Percentiles rank a stretch among this genome's conserved stretches.
Evolutionary conservation across 441 rosid species (phyloP).

Genomic region (Codiaeum variegatum): DNA sequence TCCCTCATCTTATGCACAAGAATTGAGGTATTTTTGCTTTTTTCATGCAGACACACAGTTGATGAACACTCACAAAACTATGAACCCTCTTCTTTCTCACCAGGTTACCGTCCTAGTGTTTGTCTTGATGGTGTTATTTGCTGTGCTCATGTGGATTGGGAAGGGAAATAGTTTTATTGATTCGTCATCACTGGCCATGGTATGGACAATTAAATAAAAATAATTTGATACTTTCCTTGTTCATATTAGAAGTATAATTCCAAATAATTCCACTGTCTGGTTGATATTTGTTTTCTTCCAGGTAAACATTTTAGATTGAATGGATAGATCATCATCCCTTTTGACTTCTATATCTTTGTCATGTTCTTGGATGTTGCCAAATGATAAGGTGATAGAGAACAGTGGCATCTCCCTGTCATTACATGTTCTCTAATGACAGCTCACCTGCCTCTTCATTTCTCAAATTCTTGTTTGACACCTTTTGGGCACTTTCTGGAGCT

Average conservation of each 20-base stretch:
- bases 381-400: not conserved
- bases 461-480: not conserved
- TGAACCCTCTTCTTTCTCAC: slow-evolving; percentile 12
- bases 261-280: slow-evolving; percentile 2
- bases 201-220: slow-evolving; percentile 26
- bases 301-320: not conserved
- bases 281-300: not conserved
- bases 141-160: slow-evolving; percentile 55
- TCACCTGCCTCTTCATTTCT: not conserved
- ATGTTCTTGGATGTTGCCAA: not conserved
- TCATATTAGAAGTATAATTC: not conserved
- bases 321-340: not conserved
- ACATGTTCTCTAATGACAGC: not conserved
- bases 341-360: not conserved
- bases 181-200: slow-evolving; percentile 50
- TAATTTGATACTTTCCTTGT: slow-evolving; percentile 14
- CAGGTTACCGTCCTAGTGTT: slow-evolving; percentile 49
- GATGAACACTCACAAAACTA: slow-evolving; percentile 2
- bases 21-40: slow-evolving; percentile 9
- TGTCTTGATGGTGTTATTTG: slow-evolving; percentile 44
- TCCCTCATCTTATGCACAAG: slow-evolving; percentile 6
- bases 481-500: not conserved
- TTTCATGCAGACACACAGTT: not conserved
- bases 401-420: not conserved
- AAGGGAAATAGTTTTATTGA: slow-evolving; percentile 36